These are phyloP conservation scores for Melastoma malabathricum DNA, from an alignment of 345 rosid genomes.

Conservation along the genomic window DNA sequence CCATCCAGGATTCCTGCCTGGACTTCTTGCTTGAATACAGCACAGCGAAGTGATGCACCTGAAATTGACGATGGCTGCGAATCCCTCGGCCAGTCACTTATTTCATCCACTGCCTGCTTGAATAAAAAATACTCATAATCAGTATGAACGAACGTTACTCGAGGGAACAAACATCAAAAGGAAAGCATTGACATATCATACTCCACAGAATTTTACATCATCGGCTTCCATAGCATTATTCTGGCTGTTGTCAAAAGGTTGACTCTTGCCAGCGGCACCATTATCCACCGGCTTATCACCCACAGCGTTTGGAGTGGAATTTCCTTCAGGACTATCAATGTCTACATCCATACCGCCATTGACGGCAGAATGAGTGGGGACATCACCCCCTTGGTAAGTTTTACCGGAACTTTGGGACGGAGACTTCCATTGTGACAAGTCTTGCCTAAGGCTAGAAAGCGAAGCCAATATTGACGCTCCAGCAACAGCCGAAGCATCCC, in stretches of 20 bases:
- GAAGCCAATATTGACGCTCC: slow-evolving; percentile 73
- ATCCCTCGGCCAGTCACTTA: slow-evolving; percentile 50
- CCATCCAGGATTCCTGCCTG: slow-evolving; percentile 76
- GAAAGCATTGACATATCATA: slow-evolving; percentile 56
- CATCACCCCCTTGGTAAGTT: slow-evolving; percentile 32
- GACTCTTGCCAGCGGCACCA: slow-evolving; percentile 35
- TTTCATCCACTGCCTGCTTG: slow-evolving; percentile 69
- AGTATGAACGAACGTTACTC: slow-evolving; percentile 34
- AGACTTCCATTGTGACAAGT: slow-evolving; percentile 45
- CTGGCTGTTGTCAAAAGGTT: slow-evolving; percentile 41
- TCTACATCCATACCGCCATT: slow-evolving; percentile 38
- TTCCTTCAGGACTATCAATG: slow-evolving; percentile 45
- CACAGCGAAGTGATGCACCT: slow-evolving; percentile 38
- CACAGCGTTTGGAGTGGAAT: slow-evolving; percentile 28
- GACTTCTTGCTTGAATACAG: slow-evolving; percentile 48
- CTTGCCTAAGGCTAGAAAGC: slow-evolving; percentile 45
- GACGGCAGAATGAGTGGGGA: slow-evolving; percentile 37
- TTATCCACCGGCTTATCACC: slow-evolving; percentile 50
- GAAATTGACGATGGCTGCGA: slow-evolving; percentile 49
- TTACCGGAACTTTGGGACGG: slow-evolving; percentile 31
- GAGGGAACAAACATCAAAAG: slow-evolving; percentile 45
- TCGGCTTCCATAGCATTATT: slow-evolving; percentile 52
- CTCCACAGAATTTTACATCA: slow-evolving; percentile 56
- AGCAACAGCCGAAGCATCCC: slow-evolving; percentile 60
- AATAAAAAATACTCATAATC: slow-evolving; percentile 55